These are phyloP conservation scores for Paecilomyces sp. DNA, from an alignment of 2,329 filamentous ascomycete species.

Conservation along the genomic window DNA sequence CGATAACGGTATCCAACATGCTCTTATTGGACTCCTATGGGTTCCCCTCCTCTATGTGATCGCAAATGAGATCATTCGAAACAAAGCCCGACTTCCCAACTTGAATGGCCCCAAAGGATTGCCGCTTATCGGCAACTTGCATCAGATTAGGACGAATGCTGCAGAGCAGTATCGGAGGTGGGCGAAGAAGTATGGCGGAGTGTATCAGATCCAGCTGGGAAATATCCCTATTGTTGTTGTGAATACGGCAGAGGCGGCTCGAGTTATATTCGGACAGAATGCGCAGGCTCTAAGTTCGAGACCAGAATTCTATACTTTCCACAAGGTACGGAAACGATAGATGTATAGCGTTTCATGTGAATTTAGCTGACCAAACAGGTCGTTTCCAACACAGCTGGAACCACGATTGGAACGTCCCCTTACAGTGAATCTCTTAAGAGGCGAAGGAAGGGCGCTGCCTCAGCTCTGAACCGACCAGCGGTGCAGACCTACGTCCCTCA, in stretches of 20 bases:
- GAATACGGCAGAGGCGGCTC: constrained; percentile 48
- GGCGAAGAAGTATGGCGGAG: constrained; percentile 43
- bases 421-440: constrained; percentile 60
- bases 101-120: constrained; percentile 45
- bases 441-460: constrained; percentile 57
- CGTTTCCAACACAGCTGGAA: constrained; percentile 58
- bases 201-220: constrained; percentile 53
- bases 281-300: constrained; percentile 49
- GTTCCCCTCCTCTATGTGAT: constrained; percentile 40
- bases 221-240: constrained; percentile 52
- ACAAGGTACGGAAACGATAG: constrained; percentile 39
- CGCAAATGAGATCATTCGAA: constrained; percentile 44
- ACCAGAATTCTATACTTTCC: constrained; percentile 54
- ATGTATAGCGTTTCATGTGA: neutral
- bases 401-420: constrained; percentile 61
- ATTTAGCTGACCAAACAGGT: constrained; percentile 36
- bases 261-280: constrained; percentile 46
- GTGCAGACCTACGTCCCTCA: constrained; percentile 57
- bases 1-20: neutral
- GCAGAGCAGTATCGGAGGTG: constrained; percentile 52
- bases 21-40: constrained; percentile 7
- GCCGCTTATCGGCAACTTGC: constrained; percentile 50
- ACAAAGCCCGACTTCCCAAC: constrained; percentile 37
- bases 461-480: constrained; percentile 58
- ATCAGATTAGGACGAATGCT: constrained; percentile 49